phyloP scores from a whole-genome alignment of 2,329 filamentous ascomycete genomes.

The Fusarium sp. region DNA sequence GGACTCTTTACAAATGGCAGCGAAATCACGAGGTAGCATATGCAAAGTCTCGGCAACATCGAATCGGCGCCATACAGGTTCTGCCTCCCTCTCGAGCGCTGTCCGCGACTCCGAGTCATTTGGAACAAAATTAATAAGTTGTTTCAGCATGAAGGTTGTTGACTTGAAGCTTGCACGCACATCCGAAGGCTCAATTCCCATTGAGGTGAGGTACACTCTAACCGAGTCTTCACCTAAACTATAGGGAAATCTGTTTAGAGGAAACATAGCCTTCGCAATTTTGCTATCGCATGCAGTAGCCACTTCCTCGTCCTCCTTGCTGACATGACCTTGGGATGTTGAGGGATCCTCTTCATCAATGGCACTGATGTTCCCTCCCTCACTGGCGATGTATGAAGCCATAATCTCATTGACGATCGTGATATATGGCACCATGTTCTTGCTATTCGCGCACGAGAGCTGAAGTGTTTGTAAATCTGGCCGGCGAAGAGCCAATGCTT shows the following conservation, averaged over 20 bases:
- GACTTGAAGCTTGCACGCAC: background rate
- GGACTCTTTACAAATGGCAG: background rate
- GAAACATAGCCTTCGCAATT: background rate
- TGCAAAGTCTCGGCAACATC: background rate
- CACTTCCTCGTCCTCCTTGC: too few species aligned
- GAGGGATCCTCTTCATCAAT: background rate
- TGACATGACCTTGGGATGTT: too few species aligned
- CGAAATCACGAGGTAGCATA: background rate
- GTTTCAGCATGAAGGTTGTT: background rate
- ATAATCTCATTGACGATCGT: background rate
- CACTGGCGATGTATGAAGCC: background rate
- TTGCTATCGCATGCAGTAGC: background rate
- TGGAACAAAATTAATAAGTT: background rate
- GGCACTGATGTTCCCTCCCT: background rate
- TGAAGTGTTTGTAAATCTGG: background rate
- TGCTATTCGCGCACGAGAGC: background rate
- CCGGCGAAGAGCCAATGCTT: background rate
- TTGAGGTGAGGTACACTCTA: background rate
- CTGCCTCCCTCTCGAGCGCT: background rate
- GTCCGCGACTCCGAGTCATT: background rate
- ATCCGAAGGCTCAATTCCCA: background rate
- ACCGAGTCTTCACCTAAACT: background rate
- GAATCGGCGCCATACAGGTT: background rate
- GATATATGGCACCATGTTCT: background rate
- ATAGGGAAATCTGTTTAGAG: background rate